Percentiles rank a stretch among this genome's conserved stretches.
Conservation (phyloP, 352 stramenopile genomes). For the Pseudoperonospora humuli region DNA sequence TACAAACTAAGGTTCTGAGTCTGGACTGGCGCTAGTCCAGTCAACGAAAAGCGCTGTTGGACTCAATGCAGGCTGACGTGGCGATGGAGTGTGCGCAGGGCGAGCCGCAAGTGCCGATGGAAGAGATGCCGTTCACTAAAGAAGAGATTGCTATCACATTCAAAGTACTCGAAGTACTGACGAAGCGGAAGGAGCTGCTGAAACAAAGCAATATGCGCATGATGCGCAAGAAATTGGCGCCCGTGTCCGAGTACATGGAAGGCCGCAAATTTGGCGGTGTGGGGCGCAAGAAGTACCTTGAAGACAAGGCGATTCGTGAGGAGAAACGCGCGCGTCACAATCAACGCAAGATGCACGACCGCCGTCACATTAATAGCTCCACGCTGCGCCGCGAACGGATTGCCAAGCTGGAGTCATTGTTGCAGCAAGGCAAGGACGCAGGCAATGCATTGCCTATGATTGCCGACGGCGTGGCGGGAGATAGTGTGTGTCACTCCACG, state of each 20-base stretch:
- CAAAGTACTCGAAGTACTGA: conserved; percentile 60
- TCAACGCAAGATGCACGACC: conserved; percentile 86
- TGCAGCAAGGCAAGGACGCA: conserved; percentile 74
- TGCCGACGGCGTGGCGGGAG: conserved; percentile 84
- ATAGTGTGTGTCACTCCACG: conserved; percentile 51
- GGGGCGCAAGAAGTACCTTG: conserved; percentile 82
- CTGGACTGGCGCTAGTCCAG: too few relatives aligned
- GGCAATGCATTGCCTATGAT: conserved; percentile 65
- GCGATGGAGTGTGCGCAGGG: conserved; percentile 16
- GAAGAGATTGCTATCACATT: conserved; percentile 49
- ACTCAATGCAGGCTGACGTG: conserved; percentile 34
- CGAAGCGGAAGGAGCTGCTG: conserved; percentile 41
- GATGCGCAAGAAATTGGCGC: conserved; percentile 74
- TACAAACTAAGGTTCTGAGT: too few relatives aligned
- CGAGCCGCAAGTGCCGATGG: conserved; percentile 3
- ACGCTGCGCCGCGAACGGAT: conserved; percentile 85
- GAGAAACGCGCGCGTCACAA: conserved; percentile 80
- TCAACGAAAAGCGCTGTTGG: conserved; percentile 7
- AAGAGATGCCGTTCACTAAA: conserved; percentile 66
- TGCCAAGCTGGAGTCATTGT: conserved; percentile 86
- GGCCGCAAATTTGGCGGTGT: conserved; percentile 77
- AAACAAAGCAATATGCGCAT: conserved; percentile 69
- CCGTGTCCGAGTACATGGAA: conserved; percentile 73
- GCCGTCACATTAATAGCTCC: conserved; percentile 91
- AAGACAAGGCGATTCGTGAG: conserved; percentile 81